Percentiles rank a stretch among this genome's conserved stretches.
These are phyloP conservation scores for Parietichytrium sp. DNA, from an alignment of 108 stramenopile genomes.

Conservation along the genomic window DNA sequence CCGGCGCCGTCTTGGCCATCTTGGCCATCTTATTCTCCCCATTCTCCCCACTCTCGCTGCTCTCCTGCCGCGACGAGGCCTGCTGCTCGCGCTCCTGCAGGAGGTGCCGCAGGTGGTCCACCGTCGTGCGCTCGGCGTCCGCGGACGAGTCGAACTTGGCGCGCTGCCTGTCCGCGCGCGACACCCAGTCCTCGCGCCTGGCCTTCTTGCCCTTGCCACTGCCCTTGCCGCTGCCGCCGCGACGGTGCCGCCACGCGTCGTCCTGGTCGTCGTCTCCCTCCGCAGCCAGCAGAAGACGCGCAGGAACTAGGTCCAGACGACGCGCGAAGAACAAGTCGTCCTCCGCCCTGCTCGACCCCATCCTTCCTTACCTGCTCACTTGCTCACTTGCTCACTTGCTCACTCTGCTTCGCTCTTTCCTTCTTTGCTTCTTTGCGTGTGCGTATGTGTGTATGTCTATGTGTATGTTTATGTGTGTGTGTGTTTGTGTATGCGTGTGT, in stretches of 20 bases:
- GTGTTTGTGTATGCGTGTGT: too few relatives aligned
- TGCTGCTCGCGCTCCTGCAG: background rate
- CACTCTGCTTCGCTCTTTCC: too few relatives aligned
- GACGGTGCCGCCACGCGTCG: background rate
- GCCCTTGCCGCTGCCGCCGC: background rate
- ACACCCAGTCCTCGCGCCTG: background rate
- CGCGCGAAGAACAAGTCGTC: background rate
- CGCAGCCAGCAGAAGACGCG: background rate
- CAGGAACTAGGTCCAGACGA: background rate
- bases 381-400: too few relatives aligned
- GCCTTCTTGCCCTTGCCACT: slow-evolving; percentile 18
- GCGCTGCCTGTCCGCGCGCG: too few relatives aligned
- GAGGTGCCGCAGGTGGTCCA: background rate
- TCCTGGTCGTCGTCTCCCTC: slow-evolving; percentile 10
- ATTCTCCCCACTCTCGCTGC: background rate
- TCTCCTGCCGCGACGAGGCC: background rate
- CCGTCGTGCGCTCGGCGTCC: background rate
- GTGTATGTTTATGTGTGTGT: too few relatives aligned
- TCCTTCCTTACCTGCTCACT: too few relatives aligned
- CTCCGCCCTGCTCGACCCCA: too few relatives aligned
- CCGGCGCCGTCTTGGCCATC: background rate
- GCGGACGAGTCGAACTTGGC: background rate
- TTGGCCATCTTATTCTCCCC: background rate
- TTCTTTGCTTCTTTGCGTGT: too few relatives aligned
- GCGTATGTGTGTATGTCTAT: too few relatives aligned